Evolutionary conservation across 257 asterid genomes (phyloP), one percentile per base, ranked within the genome.

Genomic region (Ocimum tenuiflorum): DNA sequence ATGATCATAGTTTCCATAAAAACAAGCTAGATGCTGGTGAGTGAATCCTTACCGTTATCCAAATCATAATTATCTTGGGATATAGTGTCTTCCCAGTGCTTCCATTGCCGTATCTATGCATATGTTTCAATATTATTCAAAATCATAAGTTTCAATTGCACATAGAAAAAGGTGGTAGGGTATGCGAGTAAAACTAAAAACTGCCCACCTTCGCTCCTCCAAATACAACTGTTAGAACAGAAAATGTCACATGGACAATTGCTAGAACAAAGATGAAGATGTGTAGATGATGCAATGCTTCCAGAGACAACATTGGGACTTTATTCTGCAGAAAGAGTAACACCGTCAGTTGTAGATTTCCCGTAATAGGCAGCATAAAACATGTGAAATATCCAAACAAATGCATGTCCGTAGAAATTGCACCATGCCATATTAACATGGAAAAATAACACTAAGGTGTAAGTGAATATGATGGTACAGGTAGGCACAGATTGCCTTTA

Each of bases 101-200:
- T 94, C 96, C 97, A 88, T 86, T 85, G 96, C 33, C 91, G 82
- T 73, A 90, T 94, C 99, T 90, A 65, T n/a, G 52, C 62, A 72
- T 33, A 75, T 68, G 50, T 27, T 48, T 33, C 17, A 36, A 11
- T 35, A 53, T 51, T 41, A 51, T 36, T 27, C 23, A 39, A 52
- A 58, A 66, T 7, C n/a, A 47, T 54, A 27, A 14, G 38, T 33
- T 43, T 12, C 17, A 53, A 58, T 14, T 17, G 55, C 19, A 48
- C 5, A 60, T 20, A n/a, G n/a, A 45, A 58, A 39, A 59, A n/a
- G 19, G 6, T 9, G 36, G 9, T 8, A 0, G 29, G 14, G 45
- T 8, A 38, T 49, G 52, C 60, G 33, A 56, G 46, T 6, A 51
- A 14, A 69, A 67, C 4, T 22, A 17, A 45, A 39, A 31, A 39